Percentiles rank a stretch among this genome's conserved stretches.
Conservation (phyloP, 768 basidiomycete genomes). For the Sistotremastrum suecicum region DNA sequence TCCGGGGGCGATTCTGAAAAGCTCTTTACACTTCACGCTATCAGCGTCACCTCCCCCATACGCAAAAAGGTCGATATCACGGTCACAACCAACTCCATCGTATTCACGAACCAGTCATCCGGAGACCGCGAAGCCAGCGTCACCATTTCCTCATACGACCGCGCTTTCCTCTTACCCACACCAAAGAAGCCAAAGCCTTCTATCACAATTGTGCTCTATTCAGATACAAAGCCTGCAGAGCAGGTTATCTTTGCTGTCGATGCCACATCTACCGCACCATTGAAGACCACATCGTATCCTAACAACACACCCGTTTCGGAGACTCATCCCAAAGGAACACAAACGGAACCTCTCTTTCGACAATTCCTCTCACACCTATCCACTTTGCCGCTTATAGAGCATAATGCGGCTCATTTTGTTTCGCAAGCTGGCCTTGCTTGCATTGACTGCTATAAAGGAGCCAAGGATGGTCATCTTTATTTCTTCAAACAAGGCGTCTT, state of each 20-base stretch:
- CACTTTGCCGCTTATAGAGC: neutral
- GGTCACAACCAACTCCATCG: slow-evolving; percentile 34
- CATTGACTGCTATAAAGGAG: slow-evolving; percentile 55
- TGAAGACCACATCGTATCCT: slow-evolving; percentile 30
- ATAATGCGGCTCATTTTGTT: neutral
- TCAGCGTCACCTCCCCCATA: slow-evolving; percentile 60
- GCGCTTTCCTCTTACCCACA: slow-evolving; percentile 62
- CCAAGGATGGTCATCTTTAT: slow-evolving; percentile 59
- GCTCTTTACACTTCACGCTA: slow-evolving; percentile 42
- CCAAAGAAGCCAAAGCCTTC: slow-evolving; percentile 59
- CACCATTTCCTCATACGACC: slow-evolving; percentile 33
- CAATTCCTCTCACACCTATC: slow-evolving; percentile 37
- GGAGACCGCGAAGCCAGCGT: slow-evolving; percentile 35
- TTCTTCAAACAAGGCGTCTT: slow-evolving; percentile 55
- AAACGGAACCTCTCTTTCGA: slow-evolving; percentile 35
- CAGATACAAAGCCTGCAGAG: slow-evolving; percentile 27
- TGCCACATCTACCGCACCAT: slow-evolving; percentile 31
- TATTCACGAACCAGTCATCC: slow-evolving; percentile 36
- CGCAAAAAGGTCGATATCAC: slow-evolving; percentile 65
- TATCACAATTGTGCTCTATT: slow-evolving; percentile 50
- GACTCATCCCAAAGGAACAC: slow-evolving; percentile 32
- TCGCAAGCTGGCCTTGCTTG: slow-evolving; percentile 34
- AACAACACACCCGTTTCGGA: slow-evolving; percentile 5
- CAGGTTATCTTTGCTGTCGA: slow-evolving; percentile 66
- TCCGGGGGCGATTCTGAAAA: too few species aligned